These are phyloP conservation scores for Sugiyamaella mastotermitis DNA, from an alignment of 805 yeast species.

Conservation along the genomic window DNA sequence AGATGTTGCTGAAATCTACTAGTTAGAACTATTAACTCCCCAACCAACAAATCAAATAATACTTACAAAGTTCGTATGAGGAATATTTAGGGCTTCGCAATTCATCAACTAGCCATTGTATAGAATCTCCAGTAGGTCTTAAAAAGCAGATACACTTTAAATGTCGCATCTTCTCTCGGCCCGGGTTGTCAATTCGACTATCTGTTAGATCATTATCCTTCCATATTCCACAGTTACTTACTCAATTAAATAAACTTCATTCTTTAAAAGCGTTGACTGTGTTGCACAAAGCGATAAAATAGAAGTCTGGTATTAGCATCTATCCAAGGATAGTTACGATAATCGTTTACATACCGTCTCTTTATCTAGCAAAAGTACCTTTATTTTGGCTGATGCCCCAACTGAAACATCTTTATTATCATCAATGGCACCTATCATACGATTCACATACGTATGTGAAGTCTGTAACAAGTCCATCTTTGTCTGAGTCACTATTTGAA, in stretches of 20 bases:
- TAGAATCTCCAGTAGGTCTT: constrained; percentile 62
- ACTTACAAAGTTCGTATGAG: constrained; percentile 55
- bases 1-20: constrained; percentile 56
- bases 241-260: constrained; percentile 82
- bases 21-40: too few species aligned
- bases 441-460: constrained; percentile 34
- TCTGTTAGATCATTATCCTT: not conserved
- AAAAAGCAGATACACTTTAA: constrained; percentile 75
- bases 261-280: constrained; percentile 73
- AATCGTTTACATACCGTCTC: constrained; percentile 44
- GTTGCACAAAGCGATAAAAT: constrained; percentile 85
- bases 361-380: constrained; percentile 72
- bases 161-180: constrained; percentile 69
- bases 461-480: constrained; percentile 34
- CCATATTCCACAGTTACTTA: constrained; percentile 3
- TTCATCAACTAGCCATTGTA: constrained; percentile 58
- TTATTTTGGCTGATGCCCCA: constrained; percentile 39
- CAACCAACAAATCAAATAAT: not conserved
- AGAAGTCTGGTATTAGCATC: constrained; percentile 40
- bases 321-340: too few species aligned
- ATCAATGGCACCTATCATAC: constrained; percentile 27
- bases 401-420: constrained; percentile 5
- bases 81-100: constrained; percentile 73
- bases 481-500: too few species aligned
- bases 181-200: constrained; percentile 46